A percentile compares a stretch with the other conserved stretches of the same genome.
Evolutionary conservation across 2,329 filamentous ascomycete species (phyloP).

Genomic region (Ophiocordyceps camponoti-saundersi): DNA sequence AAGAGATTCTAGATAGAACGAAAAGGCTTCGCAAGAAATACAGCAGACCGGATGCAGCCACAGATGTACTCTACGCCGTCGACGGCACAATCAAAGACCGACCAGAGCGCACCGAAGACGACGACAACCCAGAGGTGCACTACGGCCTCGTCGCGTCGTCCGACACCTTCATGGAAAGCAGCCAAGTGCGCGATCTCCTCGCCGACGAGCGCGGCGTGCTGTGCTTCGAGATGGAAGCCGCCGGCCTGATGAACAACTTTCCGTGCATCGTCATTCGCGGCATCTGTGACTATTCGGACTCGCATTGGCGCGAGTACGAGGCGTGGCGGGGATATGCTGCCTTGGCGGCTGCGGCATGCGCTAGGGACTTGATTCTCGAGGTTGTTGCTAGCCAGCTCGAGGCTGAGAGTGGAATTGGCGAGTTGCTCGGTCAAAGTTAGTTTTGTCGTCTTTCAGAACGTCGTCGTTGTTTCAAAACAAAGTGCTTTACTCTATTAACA

Average conservation of each 20-base stretch:
- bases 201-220: conserved; percentile 5
- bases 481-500: no score
- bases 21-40: not conserved
- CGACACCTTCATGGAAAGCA: not conserved
- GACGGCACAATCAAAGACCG: not conserved
- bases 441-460: no score
- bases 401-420: not conserved
- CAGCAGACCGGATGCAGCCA: not conserved
- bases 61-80: not conserved
- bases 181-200: conserved; percentile 8
- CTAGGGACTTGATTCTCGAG: conserved; percentile 6
- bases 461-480: no score
- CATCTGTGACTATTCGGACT: conserved; percentile 18
- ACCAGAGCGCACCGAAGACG: not conserved
- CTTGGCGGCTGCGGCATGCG: conserved; percentile 11
- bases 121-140: conserved; percentile 4
- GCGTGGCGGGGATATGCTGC: conserved; percentile 12
- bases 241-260: conserved; percentile 6
- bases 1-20: not conserved
- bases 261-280: conserved; percentile 15
- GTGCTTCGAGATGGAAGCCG: not conserved
- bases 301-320: conserved; percentile 13
- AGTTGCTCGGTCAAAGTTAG: not conserved
- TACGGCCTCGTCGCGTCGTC: conserved; percentile 4
- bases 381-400: not conserved